These are phyloP conservation scores for Sporothrix brunneoviolacea DNA, from an alignment of 2,329 filamentous ascomycete genomes.

Conservation along the genomic window DNA sequence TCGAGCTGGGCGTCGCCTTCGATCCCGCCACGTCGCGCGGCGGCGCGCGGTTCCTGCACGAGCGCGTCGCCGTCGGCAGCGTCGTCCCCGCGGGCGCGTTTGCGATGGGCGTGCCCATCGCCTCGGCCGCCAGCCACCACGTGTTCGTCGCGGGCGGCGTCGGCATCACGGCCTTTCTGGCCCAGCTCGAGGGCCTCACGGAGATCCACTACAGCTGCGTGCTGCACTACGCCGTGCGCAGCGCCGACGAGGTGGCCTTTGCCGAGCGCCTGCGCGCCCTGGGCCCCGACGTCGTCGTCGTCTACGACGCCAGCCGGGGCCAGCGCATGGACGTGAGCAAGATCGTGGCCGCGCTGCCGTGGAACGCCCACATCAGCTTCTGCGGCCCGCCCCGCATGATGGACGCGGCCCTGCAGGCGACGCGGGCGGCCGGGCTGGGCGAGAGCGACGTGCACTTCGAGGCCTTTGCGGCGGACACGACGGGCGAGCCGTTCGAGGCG, in stretches of 20 bases:
- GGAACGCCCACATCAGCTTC: slow-evolving; percentile 53
- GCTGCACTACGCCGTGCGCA: slow-evolving; percentile 54
- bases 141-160: slow-evolving; percentile 59
- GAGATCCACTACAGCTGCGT: slow-evolving; percentile 42
- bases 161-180: slow-evolving; percentile 59
- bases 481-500: slow-evolving; percentile 54
- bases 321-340: slow-evolving; percentile 44
- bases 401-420: slow-evolving; percentile 39
- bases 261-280: slow-evolving; percentile 38
- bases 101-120: slow-evolving; percentile 41
- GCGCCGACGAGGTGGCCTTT: slow-evolving; percentile 48
- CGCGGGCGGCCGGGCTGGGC: slow-evolving; percentile 35
- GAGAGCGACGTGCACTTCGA: slow-evolving; percentile 54
- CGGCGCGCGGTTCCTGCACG: slow-evolving; percentile 55
- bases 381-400: slow-evolving; percentile 55
- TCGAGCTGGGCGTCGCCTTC: slow-evolving; percentile 54
- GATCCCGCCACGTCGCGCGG: slow-evolving; percentile 40
- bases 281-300: slow-evolving; percentile 24
- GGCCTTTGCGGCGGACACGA: slow-evolving; percentile 46
- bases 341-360: slow-evolving; percentile 40
- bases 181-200: slow-evolving; percentile 36
- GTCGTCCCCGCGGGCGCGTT: slow-evolving; percentile 45
- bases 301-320: slow-evolving; percentile 48
- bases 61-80: slow-evolving; percentile 39
- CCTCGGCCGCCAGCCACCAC: slow-evolving; percentile 45